These are phyloP conservation scores for Sequoiadendron giganteum DNA, from an alignment of 75 land plant species.

Conservation along the genomic window DNA sequence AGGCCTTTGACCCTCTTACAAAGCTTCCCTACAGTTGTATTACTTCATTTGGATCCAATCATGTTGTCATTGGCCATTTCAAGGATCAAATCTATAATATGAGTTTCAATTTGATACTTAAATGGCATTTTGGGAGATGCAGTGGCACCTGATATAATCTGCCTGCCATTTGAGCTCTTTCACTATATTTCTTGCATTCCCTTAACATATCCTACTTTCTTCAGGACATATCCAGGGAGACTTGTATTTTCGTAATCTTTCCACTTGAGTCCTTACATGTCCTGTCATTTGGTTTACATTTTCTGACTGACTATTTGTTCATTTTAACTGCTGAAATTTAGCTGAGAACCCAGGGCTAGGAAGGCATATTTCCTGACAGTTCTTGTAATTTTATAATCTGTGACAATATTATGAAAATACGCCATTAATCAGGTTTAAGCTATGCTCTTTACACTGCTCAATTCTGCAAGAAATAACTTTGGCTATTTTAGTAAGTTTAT, in stretches of 20 bases:
- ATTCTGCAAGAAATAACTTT: not conserved
- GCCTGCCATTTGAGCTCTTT: not conserved
- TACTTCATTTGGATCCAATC: not conserved
- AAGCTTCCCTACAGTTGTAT: not conserved
- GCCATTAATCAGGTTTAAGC: not conserved
- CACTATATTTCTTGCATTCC: not conserved
- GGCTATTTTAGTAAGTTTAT: not conserved
- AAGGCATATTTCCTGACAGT: not conserved
- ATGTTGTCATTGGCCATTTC: not conserved
- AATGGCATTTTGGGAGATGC: not conserved
- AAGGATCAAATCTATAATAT: not conserved
- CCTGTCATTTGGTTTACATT: not conserved
- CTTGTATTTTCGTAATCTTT: not conserved
- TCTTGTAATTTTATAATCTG: not conserved
- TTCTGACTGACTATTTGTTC: not conserved
- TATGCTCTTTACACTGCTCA: not conserved
- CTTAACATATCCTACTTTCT: not conserved
- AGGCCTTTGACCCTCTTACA: not conserved
- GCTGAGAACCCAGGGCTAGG: not conserved
- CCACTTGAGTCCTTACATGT: not conserved
- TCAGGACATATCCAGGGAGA: not conserved
- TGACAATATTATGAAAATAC: not conserved
- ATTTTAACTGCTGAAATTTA: not conserved
- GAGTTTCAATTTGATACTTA: not conserved
- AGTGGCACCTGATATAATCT: not conserved